A percentile compares a stretch with the other conserved stretches of the same genome.
These are phyloP conservation scores for Lachnellula occidentalis DNA, from an alignment of 2,329 filamentous ascomycete genomes.

Conservation along the genomic window DNA sequence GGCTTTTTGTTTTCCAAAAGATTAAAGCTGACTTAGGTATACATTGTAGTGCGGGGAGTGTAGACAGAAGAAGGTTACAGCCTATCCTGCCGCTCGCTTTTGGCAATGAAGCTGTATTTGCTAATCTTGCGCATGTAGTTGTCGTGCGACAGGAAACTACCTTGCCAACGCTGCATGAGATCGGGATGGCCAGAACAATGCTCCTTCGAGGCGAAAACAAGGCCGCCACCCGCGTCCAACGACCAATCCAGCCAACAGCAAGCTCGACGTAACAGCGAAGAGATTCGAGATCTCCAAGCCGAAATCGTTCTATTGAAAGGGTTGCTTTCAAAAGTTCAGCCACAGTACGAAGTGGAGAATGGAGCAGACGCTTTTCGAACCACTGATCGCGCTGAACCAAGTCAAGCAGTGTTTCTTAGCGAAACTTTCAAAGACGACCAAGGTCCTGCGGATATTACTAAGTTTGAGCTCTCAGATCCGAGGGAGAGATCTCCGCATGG, in stretches of 20 bases:
- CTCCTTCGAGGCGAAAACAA: constrained; percentile 3
- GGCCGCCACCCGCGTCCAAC: not conserved
- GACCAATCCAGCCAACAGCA: not conserved
- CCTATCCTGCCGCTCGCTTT: not conserved
- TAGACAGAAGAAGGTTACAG: constrained; percentile 20
- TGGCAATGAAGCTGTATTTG: not conserved
- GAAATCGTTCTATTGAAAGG: constrained; percentile 12
- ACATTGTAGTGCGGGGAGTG: constrained; percentile 2
- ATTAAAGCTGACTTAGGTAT: too few relatives aligned
- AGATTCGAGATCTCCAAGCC: constrained; percentile 13
- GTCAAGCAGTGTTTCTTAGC: not conserved
- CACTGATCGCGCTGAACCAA: not conserved
- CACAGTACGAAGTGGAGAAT: not conserved
- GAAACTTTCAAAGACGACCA: not conserved
- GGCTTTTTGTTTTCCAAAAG: too few relatives aligned
- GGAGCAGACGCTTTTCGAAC: too few relatives aligned
- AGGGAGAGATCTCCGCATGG: constrained; percentile 13
- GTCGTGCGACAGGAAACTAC: constrained; percentile 7
- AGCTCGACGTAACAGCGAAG: not conserved
- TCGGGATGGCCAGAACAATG: constrained; percentile 6
- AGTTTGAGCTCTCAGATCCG: constrained; percentile 13
- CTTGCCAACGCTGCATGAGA: constrained; percentile 10
- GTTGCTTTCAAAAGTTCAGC: not conserved
- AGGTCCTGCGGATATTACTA: not conserved
- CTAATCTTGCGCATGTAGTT: not conserved